phyloP scores from a whole-genome alignment of 225 moss, liverwort and hornwort genomes.

The Climacium dendroides region DNA sequence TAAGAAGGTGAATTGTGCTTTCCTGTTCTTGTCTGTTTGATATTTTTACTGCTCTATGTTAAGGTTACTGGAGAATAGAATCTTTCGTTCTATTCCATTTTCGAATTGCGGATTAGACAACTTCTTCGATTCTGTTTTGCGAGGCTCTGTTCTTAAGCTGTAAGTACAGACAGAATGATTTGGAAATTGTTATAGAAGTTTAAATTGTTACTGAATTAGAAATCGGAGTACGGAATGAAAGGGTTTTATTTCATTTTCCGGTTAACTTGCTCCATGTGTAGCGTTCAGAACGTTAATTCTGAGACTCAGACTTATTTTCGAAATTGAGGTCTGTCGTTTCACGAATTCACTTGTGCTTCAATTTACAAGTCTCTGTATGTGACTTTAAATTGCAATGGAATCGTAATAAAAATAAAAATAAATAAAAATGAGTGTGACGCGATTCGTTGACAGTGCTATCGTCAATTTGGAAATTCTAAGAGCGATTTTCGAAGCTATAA shows the following conservation, averaged over 20 bases:
- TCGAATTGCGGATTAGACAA: not conserved
- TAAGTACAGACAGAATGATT: not conserved
- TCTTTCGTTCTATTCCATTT: not conserved
- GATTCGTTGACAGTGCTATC: not conserved
- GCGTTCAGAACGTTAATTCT: not conserved
- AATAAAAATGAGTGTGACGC: not conserved
- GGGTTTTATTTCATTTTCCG: too few species aligned
- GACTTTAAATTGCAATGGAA: not conserved
- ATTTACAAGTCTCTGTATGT: not conserved
- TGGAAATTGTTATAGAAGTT: not conserved
- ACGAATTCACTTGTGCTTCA: not conserved
- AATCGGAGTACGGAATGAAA: not conserved
- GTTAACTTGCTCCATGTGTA: not conserved
- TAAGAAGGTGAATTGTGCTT: conserved; percentile 6
- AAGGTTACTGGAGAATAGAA: not conserved
- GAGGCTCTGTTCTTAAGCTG: not conserved
- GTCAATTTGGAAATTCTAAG: not conserved
- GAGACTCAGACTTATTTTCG: not conserved
- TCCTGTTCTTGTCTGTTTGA: not conserved
- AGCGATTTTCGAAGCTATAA: not conserved
- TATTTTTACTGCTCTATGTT: not conserved
- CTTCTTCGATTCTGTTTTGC: not conserved
- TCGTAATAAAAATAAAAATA: too few species aligned
- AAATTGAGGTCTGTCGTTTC: not conserved
- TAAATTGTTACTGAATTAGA: not conserved